Conservation (phyloP, 805 yeast genomes). For the Kazachstania martiniae region DNA sequence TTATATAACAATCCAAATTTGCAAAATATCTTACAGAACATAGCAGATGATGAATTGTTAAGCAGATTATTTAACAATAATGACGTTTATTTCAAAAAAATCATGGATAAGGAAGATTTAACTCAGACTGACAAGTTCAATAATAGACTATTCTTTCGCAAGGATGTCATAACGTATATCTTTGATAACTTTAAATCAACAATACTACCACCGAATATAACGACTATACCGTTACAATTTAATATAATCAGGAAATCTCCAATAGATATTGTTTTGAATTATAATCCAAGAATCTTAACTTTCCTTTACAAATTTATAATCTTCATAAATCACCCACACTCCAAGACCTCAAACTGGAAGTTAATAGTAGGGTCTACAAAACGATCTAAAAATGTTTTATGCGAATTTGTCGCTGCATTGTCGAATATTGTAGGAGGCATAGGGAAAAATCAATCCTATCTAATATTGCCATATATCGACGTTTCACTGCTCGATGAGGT, state of each 20-base stretch:
- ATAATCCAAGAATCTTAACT: slow-evolving; percentile 15
- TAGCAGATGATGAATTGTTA: slow-evolving; percentile 10
- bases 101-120: slow-evolving; percentile 8
- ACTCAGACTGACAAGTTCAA: slow-evolving; percentile 12
- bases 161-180: slow-evolving; percentile 16
- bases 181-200: slow-evolving; percentile 27
- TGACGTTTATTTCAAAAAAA: slow-evolving; percentile 2
- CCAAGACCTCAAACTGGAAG: slow-evolving; percentile 29
- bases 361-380: slow-evolving; percentile 30
- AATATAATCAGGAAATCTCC: slow-evolving; percentile 10
- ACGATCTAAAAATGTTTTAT: slow-evolving; percentile 33
- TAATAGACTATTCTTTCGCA: slow-evolving; percentile 11
- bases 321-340: slow-evolving; percentile 30
- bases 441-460: slow-evolving; percentile 24
- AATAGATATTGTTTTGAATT: slow-evolving; percentile 16
- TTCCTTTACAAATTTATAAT: slow-evolving; percentile 27
- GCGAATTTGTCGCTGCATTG: slow-evolving; percentile 32
- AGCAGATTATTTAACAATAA: slow-evolving; percentile 6
- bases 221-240: slow-evolving; percentile 23
- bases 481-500: slow-evolving; percentile 45
- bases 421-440: slow-evolving; percentile 29
- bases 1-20: slow-evolving; percentile 8
- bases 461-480: slow-evolving; percentile 50
- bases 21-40: slow-evolving; percentile 16
- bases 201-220: slow-evolving; percentile 28